Percentiles rank a stretch among this genome's conserved stretches.
Conservation (phyloP, 306 rosid species). For the Cyamopsis tetragonoloba region DNA sequence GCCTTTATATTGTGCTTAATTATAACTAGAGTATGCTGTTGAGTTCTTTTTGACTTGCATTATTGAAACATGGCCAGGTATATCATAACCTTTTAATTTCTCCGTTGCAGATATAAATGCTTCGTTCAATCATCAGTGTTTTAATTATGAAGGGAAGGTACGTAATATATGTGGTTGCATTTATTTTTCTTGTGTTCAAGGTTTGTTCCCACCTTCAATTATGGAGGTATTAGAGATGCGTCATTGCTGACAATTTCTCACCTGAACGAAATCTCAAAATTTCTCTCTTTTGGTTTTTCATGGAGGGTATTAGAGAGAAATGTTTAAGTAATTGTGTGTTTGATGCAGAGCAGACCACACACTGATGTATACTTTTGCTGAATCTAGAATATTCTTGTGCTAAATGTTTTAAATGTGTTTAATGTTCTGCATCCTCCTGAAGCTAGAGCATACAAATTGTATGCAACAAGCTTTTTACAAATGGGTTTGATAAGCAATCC, state of each 20-base stretch:
- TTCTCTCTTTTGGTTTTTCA: neutral
- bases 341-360: no score
- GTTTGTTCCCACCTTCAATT: neutral
- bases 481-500: no score
- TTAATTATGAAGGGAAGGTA: conserved; percentile 87
- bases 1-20: neutral
- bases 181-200: conserved; percentile 15
- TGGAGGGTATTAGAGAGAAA: no score
- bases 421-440: no score
- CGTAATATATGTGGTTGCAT: conserved; percentile 25
- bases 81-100: conserved; percentile 9
- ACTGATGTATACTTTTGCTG: no score
- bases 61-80: neutral
- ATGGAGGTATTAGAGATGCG: neutral
- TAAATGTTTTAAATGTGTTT: no score
- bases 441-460: no score
- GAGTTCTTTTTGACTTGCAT: neutral
- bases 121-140: conserved; percentile 70
- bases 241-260: conserved; percentile 22
- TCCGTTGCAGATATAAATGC: conserved; percentile 71
- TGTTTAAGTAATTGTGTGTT: no score
- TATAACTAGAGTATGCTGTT: neutral
- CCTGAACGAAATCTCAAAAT: neutral
- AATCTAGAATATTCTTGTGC: no score
- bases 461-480: no score